phyloP scores from a whole-genome alignment of 2,329 filamentous ascomycete species.

The Beauveria australis region DNA sequence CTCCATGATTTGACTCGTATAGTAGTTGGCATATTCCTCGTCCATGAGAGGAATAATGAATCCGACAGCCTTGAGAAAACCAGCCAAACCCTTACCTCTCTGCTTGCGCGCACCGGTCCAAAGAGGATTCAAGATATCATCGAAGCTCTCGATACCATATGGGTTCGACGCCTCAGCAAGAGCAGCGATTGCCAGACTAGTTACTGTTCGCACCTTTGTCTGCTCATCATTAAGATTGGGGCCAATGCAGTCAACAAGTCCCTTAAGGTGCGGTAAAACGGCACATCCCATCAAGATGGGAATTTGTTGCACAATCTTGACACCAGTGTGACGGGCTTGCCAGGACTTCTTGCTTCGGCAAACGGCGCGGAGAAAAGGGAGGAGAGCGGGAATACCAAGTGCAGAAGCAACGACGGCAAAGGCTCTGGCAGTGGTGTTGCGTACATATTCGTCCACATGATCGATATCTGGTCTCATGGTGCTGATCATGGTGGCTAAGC shows the following conservation, averaged over 20 bases:
- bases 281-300: slow-evolving; percentile 98
- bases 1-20: slow-evolving; percentile 98
- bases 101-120: slow-evolving; percentile 97
- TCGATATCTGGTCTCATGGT: slow-evolving; percentile 99
- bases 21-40: slow-evolving; percentile 98
- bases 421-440: slow-evolving; percentile 93
- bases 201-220: slow-evolving; percentile 94
- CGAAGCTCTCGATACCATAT: slow-evolving; percentile 98
- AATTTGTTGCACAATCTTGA: slow-evolving; percentile 98
- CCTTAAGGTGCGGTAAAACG: slow-evolving; percentile 89
- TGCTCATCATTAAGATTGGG: slow-evolving; percentile 96
- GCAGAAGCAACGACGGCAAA: slow-evolving; percentile 97
- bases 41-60: slow-evolving; percentile 99
- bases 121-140: slow-evolving; percentile 91
- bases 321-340: slow-evolving; percentile 95
- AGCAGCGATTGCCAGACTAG: slow-evolving; percentile 87
- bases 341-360: slow-evolving; percentile 98
- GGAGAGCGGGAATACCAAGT: slow-evolving; percentile 85
- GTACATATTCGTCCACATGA: slow-evolving; percentile 95
- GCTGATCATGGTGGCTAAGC: slow-evolving; percentile 97
- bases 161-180: slow-evolving; percentile 94
- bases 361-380: slow-evolving; percentile 91
- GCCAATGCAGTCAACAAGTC: slow-evolving; percentile 90
- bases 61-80: slow-evolving; percentile 93
- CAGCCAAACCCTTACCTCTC: slow-evolving; percentile 88